A percentile compares a stretch with the other conserved stretches of the same genome.
phyloP scores from a whole-genome alignment of 768 basidiomycete species.

The Russula foetens region DNA sequence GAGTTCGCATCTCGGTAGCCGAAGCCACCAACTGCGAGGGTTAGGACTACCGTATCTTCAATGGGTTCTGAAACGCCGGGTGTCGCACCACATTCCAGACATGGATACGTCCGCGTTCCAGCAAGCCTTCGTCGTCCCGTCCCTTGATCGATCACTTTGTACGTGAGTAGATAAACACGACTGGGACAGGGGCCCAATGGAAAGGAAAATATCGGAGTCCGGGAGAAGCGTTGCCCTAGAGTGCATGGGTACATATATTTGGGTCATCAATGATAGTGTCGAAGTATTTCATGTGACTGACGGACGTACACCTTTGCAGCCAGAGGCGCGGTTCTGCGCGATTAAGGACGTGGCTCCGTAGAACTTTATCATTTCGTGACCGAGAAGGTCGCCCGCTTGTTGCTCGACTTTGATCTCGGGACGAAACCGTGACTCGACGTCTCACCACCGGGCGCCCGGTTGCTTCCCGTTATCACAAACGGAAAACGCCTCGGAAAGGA shows the following conservation, averaged over 20 bases:
- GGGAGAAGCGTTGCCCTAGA: background rate
- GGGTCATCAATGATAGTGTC: background rate
- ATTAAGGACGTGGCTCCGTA: background rate
- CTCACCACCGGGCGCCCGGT: background rate
- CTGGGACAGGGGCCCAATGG: background rate
- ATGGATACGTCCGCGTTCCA: background rate
- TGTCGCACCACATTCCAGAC: background rate
- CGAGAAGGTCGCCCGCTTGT: background rate
- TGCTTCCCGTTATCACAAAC: background rate
- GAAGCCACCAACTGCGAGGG: background rate
- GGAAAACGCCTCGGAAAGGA: background rate
- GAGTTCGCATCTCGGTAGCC: background rate
- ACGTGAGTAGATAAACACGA: background rate
- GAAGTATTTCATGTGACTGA: background rate
- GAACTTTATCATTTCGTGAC: background rate
- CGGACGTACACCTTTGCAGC: slow-evolving; percentile 1
- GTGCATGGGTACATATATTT: background rate
- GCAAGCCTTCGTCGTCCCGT: background rate
- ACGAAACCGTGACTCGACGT: background rate
- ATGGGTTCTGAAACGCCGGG: background rate
- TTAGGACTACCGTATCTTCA: background rate
- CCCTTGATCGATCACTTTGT: slow-evolving; percentile 1
- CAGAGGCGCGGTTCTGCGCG: background rate
- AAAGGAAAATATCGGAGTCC: background rate
- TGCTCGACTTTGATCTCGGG: no score